These are phyloP conservation scores for Alternaria novae-zelandiae DNA, from an alignment of 2,329 filamentous ascomycete species.

Conservation along the genomic window DNA sequence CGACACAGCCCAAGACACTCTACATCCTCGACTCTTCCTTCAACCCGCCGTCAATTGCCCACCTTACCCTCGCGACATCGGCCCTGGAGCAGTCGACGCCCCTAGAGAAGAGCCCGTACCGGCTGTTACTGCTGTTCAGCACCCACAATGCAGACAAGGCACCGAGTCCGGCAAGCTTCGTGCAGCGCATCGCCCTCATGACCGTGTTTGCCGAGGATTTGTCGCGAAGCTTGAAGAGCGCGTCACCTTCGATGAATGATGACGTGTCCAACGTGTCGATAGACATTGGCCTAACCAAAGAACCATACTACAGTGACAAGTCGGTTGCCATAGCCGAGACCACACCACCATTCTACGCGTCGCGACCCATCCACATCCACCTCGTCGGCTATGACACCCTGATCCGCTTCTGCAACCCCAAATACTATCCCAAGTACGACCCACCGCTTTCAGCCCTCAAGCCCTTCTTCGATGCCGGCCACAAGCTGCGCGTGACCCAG, in stretches of 20 bases:
- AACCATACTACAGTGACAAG: conserved; percentile 78
- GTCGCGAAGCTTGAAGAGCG: conserved; percentile 24
- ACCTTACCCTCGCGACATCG: conserved; percentile 61
- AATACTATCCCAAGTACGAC: conserved; percentile 66
- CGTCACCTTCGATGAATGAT: not conserved
- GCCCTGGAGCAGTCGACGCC: conserved; percentile 53
- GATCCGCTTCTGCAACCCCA: conserved; percentile 72
- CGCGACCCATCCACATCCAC: conserved; percentile 64
- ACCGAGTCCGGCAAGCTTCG: conserved; percentile 71
- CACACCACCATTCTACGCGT: conserved; percentile 43
- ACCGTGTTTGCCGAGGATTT: conserved; percentile 68
- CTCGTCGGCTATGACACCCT: conserved; percentile 79
- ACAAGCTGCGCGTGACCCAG: conserved; percentile 69
- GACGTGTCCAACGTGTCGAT: conserved; percentile 43
- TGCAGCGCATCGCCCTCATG: conserved; percentile 74
- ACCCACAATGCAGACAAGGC: conserved; percentile 71
- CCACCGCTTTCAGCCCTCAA: conserved; percentile 62
- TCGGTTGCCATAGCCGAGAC: conserved; percentile 62
- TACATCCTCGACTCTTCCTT: conserved; percentile 71
- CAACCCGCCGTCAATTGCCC: conserved; percentile 68
- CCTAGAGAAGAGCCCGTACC: conserved; percentile 47
- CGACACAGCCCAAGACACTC: conserved; percentile 52
- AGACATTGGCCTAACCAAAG: conserved; percentile 74
- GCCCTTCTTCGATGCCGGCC: conserved; percentile 66
- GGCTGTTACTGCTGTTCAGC: conserved; percentile 66